A percentile compares a stretch with the other conserved stretches of the same genome.
These are phyloP conservation scores for Rhodamnia argentea DNA, from an alignment of 345 rosid genomes.

Conservation along the genomic window DNA sequence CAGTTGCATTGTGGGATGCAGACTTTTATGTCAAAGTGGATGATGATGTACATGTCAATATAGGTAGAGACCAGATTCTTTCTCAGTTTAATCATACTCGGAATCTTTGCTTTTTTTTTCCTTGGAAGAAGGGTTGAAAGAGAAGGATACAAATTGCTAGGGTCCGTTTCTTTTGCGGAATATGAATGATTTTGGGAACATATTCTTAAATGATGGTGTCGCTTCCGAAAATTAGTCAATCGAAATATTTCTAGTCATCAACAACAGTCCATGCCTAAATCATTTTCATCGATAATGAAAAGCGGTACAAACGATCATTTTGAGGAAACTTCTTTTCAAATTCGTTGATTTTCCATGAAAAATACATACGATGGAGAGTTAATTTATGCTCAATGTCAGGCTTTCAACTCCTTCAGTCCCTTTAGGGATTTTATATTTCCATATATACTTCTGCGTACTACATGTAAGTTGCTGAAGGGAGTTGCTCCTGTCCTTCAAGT, in stretches of 20 bases:
- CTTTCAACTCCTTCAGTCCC: neutral
- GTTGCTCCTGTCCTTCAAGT: neutral
- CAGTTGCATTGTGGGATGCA: slow-evolving; percentile 89
- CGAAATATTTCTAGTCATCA: neutral
- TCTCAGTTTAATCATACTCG: neutral
- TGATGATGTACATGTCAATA: slow-evolving; percentile 95
- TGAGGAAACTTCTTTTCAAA: neutral
- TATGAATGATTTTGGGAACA: neutral
- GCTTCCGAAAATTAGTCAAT: neutral
- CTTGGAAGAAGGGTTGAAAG: neutral
- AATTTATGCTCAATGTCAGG: neutral
- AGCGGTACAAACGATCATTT: neutral
- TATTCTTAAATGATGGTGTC: neutral
- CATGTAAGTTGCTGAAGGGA: neutral
- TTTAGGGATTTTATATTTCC: neutral
- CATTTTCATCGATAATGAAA: neutral
- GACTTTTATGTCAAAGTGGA: slow-evolving; percentile 97
- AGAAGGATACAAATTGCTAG: neutral
- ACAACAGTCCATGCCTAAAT: neutral
- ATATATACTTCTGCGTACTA: neutral
- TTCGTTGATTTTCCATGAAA: neutral
- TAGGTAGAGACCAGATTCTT: slow-evolving; percentile 36
- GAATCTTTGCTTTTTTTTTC: neutral
- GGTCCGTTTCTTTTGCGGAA: neutral
- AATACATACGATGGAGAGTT: neutral